Evolutionary conservation across 257 asterid genomes (phyloP).

Genomic region (Salvia splendens): DNA sequence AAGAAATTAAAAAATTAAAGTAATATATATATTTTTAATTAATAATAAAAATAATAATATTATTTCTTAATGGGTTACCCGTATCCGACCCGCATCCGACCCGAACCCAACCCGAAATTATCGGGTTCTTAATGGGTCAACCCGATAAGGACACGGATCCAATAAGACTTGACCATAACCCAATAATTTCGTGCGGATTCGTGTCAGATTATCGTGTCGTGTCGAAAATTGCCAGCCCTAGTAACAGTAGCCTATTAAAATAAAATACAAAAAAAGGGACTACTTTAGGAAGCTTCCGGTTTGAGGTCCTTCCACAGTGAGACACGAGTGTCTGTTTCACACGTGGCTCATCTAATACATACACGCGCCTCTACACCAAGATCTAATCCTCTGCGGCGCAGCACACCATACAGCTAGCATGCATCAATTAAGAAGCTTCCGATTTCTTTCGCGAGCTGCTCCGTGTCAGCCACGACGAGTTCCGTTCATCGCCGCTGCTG

Average conservation of each 20-base stretch:
- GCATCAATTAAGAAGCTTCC: conserved; percentile 30
- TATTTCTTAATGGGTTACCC: no score
- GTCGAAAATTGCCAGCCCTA: no score
- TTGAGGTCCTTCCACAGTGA: conserved; percentile 13
- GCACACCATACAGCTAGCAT: conserved; percentile 25
- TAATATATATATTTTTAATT: no score
- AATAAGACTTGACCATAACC: no score
- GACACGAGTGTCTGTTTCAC: conserved; percentile 25
- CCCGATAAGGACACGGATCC: no score
- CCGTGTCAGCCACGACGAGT: conserved; percentile 24
- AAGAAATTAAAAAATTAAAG: no score
- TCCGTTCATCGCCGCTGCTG: conserved; percentile 33
- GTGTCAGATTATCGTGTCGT: no score
- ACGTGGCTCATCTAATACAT: conserved; percentile 38
- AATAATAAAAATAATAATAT: no score
- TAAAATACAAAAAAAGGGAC: not conserved
- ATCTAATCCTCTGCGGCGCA: conserved; percentile 16
- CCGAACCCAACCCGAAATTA: no score
- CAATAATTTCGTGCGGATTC: no score
- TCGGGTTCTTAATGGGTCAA: no score
- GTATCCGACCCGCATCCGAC: no score
- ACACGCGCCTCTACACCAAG: conserved; percentile 28
- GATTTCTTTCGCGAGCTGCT: conserved; percentile 37
- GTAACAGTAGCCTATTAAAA: not conserved
- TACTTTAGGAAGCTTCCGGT: conserved; percentile 33